Base-by-base conservation (phyloP, 345 rosid genomes). In the Murraya paniculata region DNA sequence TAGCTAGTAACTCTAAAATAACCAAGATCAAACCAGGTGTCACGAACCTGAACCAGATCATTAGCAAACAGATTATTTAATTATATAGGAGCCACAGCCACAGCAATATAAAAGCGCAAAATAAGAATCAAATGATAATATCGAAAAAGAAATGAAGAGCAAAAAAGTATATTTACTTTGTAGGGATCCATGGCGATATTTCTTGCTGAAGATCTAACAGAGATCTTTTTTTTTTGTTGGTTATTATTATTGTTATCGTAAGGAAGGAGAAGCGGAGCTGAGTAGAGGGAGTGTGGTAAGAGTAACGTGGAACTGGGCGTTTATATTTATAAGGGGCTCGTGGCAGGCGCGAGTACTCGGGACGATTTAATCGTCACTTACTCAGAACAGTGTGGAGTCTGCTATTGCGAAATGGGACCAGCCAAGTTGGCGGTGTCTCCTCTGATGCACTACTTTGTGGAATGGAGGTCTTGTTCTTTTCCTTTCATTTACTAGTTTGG, bases 121-220 rank as follows among this genome's bases (percentile, higher is more conserved):
- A 11, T 41, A 41, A 70, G 21, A 21, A 70, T 68, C 72, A 68
- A 24, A 16, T 14, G 27, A 16, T 50, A 21, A 8, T 41, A 41
- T 11, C 14, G 1, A 45, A 45, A 45, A 13, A 45, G 11, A 39
- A 45, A 45, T 45, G 50, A 45, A 45, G 50, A 45, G 9, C 5
- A 33, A n/a, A 58, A 61, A 9, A 35, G 36, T 38, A 13, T 7
- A 10, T 27, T n/a, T 70, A 80, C 83, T 73, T 80, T 80, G 80
- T 79, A 77, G 22, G 90, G 88, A 85, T 87, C 88, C 90, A 87
- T 87, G 79, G 76, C 68, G 53, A 80, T 9, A 9, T 2, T 30
- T 33, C 25, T 1, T 9, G 60, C 14, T 1, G 67, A 59, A 60
- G 41, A 5, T 14, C 8, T 9, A 14, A 38, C 1, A 19, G 65